Base-by-base conservation (phyloP, 192 early-diverging fungal genomes). In the Linnemannia elongata region DNA sequence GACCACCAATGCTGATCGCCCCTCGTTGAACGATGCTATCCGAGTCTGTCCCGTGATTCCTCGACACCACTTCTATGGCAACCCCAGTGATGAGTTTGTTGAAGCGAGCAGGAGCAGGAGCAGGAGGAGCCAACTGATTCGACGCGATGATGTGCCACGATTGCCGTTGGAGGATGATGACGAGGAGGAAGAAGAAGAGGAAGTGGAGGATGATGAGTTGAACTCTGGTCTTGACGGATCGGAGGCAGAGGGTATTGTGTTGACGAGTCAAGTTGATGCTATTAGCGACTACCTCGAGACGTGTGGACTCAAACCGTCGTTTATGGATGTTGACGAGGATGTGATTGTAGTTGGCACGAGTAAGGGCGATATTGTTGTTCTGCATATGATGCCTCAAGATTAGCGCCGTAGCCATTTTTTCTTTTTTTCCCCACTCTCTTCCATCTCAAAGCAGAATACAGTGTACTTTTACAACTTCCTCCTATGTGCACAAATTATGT, bases 291-390 rank as follows among this genome's bases (percentile, higher is more conserved):
- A 87, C 49, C 68, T 87, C 2, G 72, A 81, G 18, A 71, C 60
- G 1, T 87, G 85, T 74, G 85, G 85, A 52, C 76, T 87, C 20
- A 87, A 81, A 27, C 85, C 85, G 0, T 87, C 85, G 18, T 87
- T 87, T 44, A 87, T 87, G 85, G 85, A 87, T 22, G 85, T 87
- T 18, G 85, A 87, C 17, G 85, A 81, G 39, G 85, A 81, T 47
- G 72, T 81, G 72, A 71, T 87, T 63, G 66, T 87, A 36, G 75
- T 87, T 78, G 85, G 85, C 35, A 87, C 85, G 7, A 87, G 76
- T 35, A 87, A 87, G 75, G 85, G 85, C 35, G 85, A 87, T 42
- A 81, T 87, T 33, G 79, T 87, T 10, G 85, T 78, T 3, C 44
- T 87, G 9, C 74, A 52, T 41, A 87, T 87, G 85, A 39, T 71